These are phyloP conservation scores for Sambucus nigra DNA, from an alignment of 129 eudicot genomes.

Conservation along the genomic window DNA sequence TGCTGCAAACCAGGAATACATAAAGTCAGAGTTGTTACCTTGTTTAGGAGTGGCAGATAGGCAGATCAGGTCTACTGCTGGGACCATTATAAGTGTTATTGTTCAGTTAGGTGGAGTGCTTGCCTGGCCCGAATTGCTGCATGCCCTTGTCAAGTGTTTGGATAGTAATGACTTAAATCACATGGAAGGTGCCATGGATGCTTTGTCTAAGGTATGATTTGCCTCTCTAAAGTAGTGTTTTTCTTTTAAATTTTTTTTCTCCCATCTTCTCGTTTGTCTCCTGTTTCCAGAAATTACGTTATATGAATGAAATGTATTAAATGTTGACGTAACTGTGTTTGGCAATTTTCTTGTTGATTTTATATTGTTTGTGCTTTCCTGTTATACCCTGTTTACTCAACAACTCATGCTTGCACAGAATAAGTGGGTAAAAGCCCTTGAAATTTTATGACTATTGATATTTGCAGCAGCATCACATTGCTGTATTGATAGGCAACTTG, in stretches of 20 bases:
- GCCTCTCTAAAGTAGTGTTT: neutral
- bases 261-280: neutral
- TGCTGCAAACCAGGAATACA: slow-evolving; percentile 62
- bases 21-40: slow-evolving; percentile 75
- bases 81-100: slow-evolving; percentile 79
- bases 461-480: too few species aligned
- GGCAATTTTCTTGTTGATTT: neutral
- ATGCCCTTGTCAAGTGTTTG: slow-evolving; percentile 66
- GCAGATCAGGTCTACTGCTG: slow-evolving; percentile 80
- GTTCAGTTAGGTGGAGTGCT: slow-evolving; percentile 81
- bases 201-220: slow-evolving; percentile 78
- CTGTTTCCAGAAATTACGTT: neutral
- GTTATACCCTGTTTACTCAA: too few species aligned
- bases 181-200: slow-evolving; percentile 99
- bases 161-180: slow-evolving; percentile 76
- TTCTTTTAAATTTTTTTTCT: neutral
- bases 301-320: neutral
- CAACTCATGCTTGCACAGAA: too few species aligned
- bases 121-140: slow-evolving; percentile 84
- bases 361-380: too few species aligned
- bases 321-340: neutral
- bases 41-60: slow-evolving; percentile 80
- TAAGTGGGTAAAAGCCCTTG: too few species aligned
- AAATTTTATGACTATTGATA: too few species aligned
- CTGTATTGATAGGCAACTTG: too few species aligned